phyloP scores from a whole-genome alignment of 495 filamentous ascomycete species.

The Emericellopsis terricola region DNA sequence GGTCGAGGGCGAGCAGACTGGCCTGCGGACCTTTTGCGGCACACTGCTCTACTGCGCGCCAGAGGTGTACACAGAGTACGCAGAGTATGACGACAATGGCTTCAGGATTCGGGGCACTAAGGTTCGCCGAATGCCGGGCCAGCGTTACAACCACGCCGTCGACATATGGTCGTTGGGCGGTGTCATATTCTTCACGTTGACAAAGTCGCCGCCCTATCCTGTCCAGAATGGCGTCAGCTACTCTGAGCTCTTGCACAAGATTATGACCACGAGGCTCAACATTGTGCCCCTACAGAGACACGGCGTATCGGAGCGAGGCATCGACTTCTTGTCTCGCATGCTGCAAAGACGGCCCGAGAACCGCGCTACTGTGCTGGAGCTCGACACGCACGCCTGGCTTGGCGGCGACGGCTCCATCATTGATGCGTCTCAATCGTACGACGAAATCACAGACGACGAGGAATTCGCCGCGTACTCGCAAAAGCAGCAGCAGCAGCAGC shows the following conservation, averaged over 20 bases:
- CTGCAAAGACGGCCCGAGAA: conserved; percentile 51
- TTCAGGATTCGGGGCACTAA: conserved; percentile 22
- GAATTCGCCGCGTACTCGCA: conserved; percentile 47
- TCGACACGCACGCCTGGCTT: conserved; percentile 54
- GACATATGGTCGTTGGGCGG: conserved; percentile 92
- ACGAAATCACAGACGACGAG: conserved; percentile 31
- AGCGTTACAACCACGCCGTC: conserved; percentile 69
- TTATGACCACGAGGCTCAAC: conserved; percentile 59
- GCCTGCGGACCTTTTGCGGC: conserved; percentile 90
- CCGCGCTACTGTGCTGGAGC: conserved; percentile 44
- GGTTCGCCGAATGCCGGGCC: conserved; percentile 15
- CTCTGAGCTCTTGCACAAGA: conserved; percentile 55
- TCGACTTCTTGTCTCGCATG: conserved; percentile 60
- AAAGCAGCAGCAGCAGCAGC: too few species aligned
- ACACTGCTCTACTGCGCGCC: conserved; percentile 92
- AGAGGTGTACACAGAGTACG: conserved; percentile 81
- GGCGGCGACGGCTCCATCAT: conserved; percentile 21
- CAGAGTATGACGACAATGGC: conserved; percentile 31
- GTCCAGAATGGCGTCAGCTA: conserved; percentile 36
- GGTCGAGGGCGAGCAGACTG: conserved; percentile 69
- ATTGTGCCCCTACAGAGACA: conserved; percentile 32
- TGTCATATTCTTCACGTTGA: conserved; percentile 70
- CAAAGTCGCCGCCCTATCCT: conserved; percentile 56
- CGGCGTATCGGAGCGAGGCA: conserved; percentile 41
- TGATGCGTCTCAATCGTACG: conserved; percentile 19